phyloP scores from a whole-genome alignment of 2,329 filamentous ascomycete species.

The Ascochyta clinopodiicola region DNA sequence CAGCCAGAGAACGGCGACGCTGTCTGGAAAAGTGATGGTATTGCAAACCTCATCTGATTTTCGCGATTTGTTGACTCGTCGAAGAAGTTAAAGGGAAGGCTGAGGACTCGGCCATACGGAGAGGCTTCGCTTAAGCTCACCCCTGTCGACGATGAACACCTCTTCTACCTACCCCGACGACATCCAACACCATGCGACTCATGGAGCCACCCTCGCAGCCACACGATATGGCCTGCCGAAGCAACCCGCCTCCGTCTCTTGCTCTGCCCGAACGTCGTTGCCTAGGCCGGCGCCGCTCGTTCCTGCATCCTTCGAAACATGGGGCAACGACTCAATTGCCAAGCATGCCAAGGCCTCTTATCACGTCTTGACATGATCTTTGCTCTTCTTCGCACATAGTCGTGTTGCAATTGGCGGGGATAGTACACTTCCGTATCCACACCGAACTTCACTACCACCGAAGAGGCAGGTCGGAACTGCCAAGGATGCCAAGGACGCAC shows the following conservation, averaged over 20 bases:
- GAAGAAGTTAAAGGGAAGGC: background rate
- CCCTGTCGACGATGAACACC: background rate
- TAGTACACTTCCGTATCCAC: conserved; percentile 13
- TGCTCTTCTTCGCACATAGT: conserved; percentile 20
- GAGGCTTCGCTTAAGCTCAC: background rate
- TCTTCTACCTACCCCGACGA: background rate
- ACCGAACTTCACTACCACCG: conserved; percentile 16
- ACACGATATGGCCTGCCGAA: background rate
- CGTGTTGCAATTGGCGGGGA: conserved; percentile 21
- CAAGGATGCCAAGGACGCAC: conserved; percentile 18
- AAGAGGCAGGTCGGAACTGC: conserved; percentile 27
- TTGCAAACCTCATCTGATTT: no score
- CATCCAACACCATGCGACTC: background rate
- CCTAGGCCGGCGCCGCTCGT: conserved; percentile 3
- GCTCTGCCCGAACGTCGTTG: background rate
- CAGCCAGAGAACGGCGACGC: no score
- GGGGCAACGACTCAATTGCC: conserved; percentile 13
- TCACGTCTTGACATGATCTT: conserved; percentile 33
- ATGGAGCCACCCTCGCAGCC: no score
- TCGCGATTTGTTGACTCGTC: no score
- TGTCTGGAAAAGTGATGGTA: no score
- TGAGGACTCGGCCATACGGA: background rate
- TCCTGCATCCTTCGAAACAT: conserved; percentile 17
- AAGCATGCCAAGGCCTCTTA: conserved; percentile 37
- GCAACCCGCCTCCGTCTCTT: background rate